phyloP scores from a whole-genome alignment of 495 filamentous ascomycete genomes.

The Xylaria sp. region DNA sequence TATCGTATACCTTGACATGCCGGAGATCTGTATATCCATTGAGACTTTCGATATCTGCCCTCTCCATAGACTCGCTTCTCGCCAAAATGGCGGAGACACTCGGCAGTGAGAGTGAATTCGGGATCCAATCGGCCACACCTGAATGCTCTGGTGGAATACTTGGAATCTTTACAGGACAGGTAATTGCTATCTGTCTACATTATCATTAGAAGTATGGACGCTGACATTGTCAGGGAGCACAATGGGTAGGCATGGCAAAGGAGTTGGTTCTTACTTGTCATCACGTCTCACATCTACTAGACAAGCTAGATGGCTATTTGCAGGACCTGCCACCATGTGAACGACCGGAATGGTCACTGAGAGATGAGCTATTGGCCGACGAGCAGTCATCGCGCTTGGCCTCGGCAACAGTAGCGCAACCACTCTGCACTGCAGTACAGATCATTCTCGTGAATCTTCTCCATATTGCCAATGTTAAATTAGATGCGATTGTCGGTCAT shows the following conservation, averaged over 20 bases:
- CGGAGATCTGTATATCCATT: too few species aligned
- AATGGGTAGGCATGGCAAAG: conserved; percentile 35
- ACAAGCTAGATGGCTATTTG: too few species aligned
- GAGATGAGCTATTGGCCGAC: conserved; percentile 30
- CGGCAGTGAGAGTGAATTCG: too few species aligned
- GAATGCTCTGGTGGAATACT: too few species aligned
- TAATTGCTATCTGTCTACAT: too few species aligned
- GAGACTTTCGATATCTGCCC: too few species aligned
- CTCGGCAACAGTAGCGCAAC: conserved; percentile 48
- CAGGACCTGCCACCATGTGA: conserved; percentile 14
- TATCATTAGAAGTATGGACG: too few species aligned
- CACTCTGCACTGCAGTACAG: conserved; percentile 57
- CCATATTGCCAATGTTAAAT: conserved; percentile 45
- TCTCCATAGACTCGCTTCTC: too few species aligned
- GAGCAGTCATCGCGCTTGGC: conserved; percentile 31
- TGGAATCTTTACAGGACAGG: too few species aligned
- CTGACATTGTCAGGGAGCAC: conserved; percentile 39
- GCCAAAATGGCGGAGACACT: too few species aligned
- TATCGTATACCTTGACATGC: too few species aligned
- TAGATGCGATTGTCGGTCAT: conserved; percentile 61
- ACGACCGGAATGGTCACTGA: conserved; percentile 34
- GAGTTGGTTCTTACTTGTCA: conserved; percentile 17
- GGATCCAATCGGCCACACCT: too few species aligned
- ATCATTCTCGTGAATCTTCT: conserved; percentile 59
- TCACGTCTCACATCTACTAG: conserved; percentile 16